Conservation (phyloP, 129 eudicot genomes). For the Flaveria bidentis region DNA sequence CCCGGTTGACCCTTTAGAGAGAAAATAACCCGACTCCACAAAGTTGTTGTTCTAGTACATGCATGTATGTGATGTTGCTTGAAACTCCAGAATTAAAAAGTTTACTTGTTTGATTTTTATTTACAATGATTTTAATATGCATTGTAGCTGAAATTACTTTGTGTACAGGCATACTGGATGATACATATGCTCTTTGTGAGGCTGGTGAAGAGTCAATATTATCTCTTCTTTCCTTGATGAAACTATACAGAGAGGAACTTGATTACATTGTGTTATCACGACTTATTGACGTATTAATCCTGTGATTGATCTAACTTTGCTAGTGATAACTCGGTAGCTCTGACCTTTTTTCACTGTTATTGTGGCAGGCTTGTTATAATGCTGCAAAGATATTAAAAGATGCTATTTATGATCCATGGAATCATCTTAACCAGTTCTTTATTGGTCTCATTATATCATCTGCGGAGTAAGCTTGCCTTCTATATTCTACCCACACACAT, state of each 20-base stretch:
- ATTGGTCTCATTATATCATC: conserved; percentile 39
- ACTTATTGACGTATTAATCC: conserved; percentile 38
- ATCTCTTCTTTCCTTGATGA: conserved; percentile 45
- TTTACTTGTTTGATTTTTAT: background rate
- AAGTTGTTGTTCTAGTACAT: background rate
- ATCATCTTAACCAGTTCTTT: conserved; percentile 48
- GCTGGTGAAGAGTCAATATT: conserved; percentile 46
- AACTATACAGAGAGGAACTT: conserved; percentile 41
- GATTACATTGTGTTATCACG: conserved; percentile 48
- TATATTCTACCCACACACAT: background rate
- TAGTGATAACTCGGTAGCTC: conserved; percentile 14
- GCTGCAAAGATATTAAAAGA: conserved; percentile 46
- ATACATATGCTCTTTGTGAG: conserved; percentile 56
- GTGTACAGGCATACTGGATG: conserved; percentile 54
- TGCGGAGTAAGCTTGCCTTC: conserved; percentile 38
- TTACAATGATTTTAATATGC: conserved; percentile 21
- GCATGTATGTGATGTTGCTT: background rate
- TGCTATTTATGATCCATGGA: conserved; percentile 47
- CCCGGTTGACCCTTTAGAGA: conserved; percentile 11
- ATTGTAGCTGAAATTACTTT: conserved; percentile 8
- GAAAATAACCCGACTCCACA: background rate
- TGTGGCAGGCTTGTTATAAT: conserved; percentile 45
- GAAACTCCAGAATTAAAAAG: background rate
- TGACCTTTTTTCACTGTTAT: conserved; percentile 18
- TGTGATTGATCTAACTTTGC: conserved; percentile 12